These are phyloP conservation scores for Citrullus mucosospermus DNA, from an alignment of 306 rosid genomes.

Conservation along the genomic window DNA sequence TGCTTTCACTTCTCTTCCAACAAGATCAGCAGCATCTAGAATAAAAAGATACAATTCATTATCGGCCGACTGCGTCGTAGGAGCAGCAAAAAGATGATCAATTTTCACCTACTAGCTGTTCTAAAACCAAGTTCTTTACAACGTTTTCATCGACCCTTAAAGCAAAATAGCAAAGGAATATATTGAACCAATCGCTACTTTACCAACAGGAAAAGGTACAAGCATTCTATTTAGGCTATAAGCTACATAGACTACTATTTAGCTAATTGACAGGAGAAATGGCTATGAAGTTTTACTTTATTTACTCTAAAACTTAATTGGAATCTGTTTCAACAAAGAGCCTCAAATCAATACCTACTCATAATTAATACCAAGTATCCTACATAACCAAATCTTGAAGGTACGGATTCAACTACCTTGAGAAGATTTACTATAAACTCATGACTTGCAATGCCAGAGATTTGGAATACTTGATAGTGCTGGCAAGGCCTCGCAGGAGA, in stretches of 20 bases:
- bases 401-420: conserved; percentile 17
- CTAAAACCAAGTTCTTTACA: neutral
- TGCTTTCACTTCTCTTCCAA: neutral
- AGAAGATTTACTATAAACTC: conserved; percentile 16
- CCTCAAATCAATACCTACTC: conserved; percentile 15
- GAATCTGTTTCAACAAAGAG: conserved; percentile 11
- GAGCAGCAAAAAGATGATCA: neutral
- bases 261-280: neutral
- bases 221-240: neutral
- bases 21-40: neutral
- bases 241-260: neutral
- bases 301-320: neutral
- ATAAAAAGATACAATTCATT: neutral
- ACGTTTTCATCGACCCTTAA: neutral
- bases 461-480: conserved; percentile 32
- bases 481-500: conserved; percentile 30
- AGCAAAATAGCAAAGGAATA: neutral
- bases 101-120: neutral
- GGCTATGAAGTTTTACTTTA: neutral
- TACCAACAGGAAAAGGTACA: neutral
- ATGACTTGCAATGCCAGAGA: conserved; percentile 30
- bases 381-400: conserved; percentile 18
- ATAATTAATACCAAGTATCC: conserved; percentile 23
- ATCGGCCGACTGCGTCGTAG: neutral
- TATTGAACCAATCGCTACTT: neutral